Evolutionary conservation across 768 basidiomycete genomes (phyloP), one percentile per base, ranked within the genome.

Genomic region (Hortiboletus campestris): DNA sequence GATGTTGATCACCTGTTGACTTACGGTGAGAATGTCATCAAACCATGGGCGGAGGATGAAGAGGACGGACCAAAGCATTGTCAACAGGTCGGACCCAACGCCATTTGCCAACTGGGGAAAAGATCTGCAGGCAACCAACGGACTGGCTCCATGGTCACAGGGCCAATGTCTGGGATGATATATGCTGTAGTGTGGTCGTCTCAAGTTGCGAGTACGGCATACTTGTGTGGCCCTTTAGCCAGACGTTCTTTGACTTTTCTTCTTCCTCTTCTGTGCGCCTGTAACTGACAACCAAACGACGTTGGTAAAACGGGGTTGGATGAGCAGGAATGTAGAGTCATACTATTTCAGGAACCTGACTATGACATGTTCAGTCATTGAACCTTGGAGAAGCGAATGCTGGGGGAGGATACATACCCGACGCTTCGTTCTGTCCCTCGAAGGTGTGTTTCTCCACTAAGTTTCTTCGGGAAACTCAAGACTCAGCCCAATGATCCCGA

Each of bases 181-280:
- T 81, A 81, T 67, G 10, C n/a, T 42, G 2, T 19, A 19, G 7
- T 49, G 17, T 13, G 6, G n/a, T 29, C 19, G 16, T 38, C 28
- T 2, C n/a, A 17, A 13, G 9, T 45, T 16, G 9, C 7, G 4
- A 20, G 29, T 29, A 22, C 11, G 17, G 39, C 61, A 0, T 53
- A 82, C 82, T 80, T 12, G 78, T 80, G 54, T 84, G 83, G 2
- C 82, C 83, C 55, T 82, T 83, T 12, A 84, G 66, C 80, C 80
- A 83, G 20, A 84, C 80, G 32, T 80, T 78, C 45, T 78, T 78
- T 0, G 80, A 76, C 55, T 75, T 75, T 31, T 80, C 49, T 55
- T 82, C 81, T 6, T 83, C 82, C 22, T 78, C 78, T 45, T 71
- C 60, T 5, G 74, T 70, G 25, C 80, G 75, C 2, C 79, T 80